Conservation (phyloP, 768 basidiomycete genomes). For the Calocybe gangraenosa region DNA sequence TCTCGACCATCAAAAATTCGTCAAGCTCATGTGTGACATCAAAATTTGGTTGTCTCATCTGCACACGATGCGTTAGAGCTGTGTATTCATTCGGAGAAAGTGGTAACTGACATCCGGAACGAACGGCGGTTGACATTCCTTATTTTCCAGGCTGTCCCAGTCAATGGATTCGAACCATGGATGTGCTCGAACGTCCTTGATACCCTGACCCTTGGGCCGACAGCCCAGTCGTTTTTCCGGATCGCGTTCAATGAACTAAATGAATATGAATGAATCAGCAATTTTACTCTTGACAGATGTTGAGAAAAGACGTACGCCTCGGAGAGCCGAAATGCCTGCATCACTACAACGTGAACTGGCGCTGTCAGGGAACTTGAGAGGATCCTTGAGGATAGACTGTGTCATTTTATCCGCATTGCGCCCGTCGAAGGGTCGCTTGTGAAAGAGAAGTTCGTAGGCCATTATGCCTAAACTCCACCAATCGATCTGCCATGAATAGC, state of each 20-base stretch:
- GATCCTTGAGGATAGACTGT: constrained; percentile 78
- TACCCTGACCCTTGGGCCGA: constrained; percentile 58
- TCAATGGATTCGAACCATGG: constrained; percentile 83
- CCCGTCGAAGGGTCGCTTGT: constrained; percentile 84
- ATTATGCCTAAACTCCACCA: constrained; percentile 96
- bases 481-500: constrained; percentile 90
- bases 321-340: constrained; percentile 62
- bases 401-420: constrained; percentile 87
- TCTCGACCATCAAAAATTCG: constrained; percentile 95
- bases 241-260: constrained; percentile 82
- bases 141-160: constrained; percentile 75
- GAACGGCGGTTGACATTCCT: constrained; percentile 74
- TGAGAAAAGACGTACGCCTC: constrained; percentile 46
- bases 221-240: constrained; percentile 79
- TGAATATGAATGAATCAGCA: constrained; percentile 13
- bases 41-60: constrained; percentile 98
- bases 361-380: constrained; percentile 73
- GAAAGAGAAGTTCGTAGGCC: constrained; percentile 86
- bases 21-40: constrained; percentile 97
- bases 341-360: constrained; percentile 56
- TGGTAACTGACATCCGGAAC: constrained; percentile 79
- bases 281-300: constrained; percentile 10
- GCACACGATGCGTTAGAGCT: constrained; percentile 9
- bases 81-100: background rate
- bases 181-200: constrained; percentile 76